A percentile compares a stretch with the other conserved stretches of the same genome.
Conservation (phyloP, 202 grass and related monocot genomes). For the Panicum hallii region DNA sequence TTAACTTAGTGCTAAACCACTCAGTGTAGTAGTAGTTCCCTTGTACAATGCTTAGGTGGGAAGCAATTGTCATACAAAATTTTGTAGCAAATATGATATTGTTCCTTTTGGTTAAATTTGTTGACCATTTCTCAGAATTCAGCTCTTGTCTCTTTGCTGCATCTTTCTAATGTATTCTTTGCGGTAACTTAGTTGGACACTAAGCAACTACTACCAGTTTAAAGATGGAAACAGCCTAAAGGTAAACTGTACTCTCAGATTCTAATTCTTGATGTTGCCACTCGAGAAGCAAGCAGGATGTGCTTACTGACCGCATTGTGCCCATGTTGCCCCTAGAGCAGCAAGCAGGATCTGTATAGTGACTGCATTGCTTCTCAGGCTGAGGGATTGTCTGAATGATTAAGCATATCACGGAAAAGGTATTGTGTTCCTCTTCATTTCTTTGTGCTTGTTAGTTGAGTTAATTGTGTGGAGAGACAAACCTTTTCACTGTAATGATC, state of each 20-base stretch:
- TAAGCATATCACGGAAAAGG: not conserved
- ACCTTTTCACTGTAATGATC: not conserved
- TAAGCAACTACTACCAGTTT: conserved; percentile 9
- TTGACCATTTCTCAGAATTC: conserved; percentile 22
- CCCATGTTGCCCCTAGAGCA: not conserved
- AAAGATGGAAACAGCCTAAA: conserved; percentile 3
- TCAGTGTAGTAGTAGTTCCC: conserved; percentile 38
- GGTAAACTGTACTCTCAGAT: not conserved
- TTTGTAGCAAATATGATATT: conserved; percentile 33
- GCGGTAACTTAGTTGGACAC: not conserved
- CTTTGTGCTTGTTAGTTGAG: not conserved
- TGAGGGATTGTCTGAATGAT: not conserved
- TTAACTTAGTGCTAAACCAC: conserved; percentile 18
- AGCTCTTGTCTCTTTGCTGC: not conserved
- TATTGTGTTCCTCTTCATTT: conserved; percentile 6
- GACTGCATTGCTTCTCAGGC: not conserved
- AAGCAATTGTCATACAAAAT: conserved; percentile 29
- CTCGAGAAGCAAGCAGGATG: not conserved
- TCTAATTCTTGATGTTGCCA: not conserved
- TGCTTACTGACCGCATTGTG: not conserved
- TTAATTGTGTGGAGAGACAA: conserved; percentile 7
- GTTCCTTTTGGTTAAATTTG: not conserved
- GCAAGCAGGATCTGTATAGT: not conserved
- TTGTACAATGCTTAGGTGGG: conserved; percentile 53
- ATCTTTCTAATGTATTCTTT: not conserved